These are phyloP conservation scores for Otatea glauca DNA, from an alignment of 176 grass and related monocot genomes.

Conservation along the genomic window DNA sequence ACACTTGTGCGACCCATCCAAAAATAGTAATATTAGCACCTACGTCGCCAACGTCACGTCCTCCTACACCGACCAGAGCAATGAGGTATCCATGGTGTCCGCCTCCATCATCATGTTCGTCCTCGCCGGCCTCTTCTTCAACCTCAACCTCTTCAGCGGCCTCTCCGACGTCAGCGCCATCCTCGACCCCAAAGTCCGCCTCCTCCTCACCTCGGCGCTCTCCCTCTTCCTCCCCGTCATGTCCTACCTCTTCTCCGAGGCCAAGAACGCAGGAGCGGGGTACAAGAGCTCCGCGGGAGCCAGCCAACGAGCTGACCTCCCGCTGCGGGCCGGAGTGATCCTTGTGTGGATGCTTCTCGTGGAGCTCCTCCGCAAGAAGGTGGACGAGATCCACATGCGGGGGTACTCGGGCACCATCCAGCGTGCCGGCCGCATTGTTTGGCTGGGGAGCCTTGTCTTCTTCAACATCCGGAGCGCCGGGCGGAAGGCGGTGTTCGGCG, in stretches of 20 bases:
- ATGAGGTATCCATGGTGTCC: not conserved
- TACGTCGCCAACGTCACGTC: not conserved
- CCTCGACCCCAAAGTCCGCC: not conserved
- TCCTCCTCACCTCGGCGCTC: not conserved
- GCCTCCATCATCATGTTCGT: not conserved
- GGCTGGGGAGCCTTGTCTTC: constrained; percentile 9
- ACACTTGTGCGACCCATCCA: too few relatives aligned
- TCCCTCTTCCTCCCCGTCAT: constrained; percentile 34
- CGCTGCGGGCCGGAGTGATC: not conserved
- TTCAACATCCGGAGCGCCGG: not conserved
- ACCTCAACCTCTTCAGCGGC: constrained; percentile 22
- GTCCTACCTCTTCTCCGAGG: constrained; percentile 41
- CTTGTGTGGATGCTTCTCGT: constrained; percentile 29
- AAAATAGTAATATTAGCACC: too few relatives aligned
- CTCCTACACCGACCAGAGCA: constrained; percentile 18
- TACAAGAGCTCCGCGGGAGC: too few relatives aligned
- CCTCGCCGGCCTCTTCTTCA: constrained; percentile 9
- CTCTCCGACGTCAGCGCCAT: not conserved
- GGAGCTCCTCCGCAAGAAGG: constrained; percentile 34
- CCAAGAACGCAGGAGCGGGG: not conserved
- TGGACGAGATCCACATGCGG: not conserved
- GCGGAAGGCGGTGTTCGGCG: constrained; percentile 16
- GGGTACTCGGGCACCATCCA: too few relatives aligned
- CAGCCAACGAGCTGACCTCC: not conserved
- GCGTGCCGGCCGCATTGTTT: not conserved